Conservation (phyloP, 2,329 filamentous ascomycete species). For the Trichoderma lentiforme region DNA sequence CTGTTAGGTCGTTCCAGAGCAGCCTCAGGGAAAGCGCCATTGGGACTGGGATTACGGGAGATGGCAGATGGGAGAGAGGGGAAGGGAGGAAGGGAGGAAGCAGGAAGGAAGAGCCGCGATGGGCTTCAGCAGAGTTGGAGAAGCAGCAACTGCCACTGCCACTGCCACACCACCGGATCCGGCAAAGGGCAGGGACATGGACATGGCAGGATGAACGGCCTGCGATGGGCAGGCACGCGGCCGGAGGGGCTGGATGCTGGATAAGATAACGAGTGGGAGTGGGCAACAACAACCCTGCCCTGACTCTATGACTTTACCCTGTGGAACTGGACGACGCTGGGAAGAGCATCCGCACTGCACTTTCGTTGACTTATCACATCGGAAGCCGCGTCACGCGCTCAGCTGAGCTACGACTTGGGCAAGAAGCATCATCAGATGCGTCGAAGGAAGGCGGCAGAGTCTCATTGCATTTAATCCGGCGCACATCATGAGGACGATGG, state of each 20-base stretch:
- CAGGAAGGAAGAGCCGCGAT: neutral
- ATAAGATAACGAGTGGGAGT: neutral
- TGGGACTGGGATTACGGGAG: neutral
- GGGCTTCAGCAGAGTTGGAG: neutral
- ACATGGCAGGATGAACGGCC: neutral
- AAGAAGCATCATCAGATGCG: slow-evolving; percentile 2
- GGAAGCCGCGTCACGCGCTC: slow-evolving; percentile 4
- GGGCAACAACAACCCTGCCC: neutral
- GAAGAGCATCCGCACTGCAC: neutral
- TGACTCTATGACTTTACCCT: neutral
- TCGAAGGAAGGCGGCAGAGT: neutral
- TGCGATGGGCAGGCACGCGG: slow-evolving; percentile 1
- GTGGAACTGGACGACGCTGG: neutral
- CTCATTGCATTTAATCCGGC: slow-evolving; percentile 3
- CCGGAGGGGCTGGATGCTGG: neutral
- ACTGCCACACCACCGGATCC: neutral
- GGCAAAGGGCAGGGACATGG: neutral
- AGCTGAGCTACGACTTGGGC: neutral
- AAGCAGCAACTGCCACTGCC: neutral
- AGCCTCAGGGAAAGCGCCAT: neutral
- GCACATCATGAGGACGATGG: neutral
- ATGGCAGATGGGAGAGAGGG: neutral
- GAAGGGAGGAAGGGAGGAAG: neutral
- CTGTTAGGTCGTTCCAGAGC: neutral
- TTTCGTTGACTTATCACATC: slow-evolving; percentile 13